Evolutionary conservation across 2,329 filamentous ascomycete species (phyloP).

Genomic region (Periconia sp.): DNA sequence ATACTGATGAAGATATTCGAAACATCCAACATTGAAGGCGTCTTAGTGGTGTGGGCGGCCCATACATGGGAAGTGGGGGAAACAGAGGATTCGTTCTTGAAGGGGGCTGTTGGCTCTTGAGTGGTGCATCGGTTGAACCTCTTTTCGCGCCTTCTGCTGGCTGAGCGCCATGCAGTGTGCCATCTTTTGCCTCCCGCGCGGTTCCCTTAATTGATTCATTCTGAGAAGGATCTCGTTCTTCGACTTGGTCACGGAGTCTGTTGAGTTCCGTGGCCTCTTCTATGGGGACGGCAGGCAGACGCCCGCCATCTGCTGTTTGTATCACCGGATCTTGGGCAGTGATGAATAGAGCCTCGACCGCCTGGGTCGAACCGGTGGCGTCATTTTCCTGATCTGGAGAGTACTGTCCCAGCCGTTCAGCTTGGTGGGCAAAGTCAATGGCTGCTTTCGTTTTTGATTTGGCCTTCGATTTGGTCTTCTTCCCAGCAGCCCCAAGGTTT

Average conservation of each 20-base stretch:
- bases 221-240: constrained; percentile 45
- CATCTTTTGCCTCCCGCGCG: constrained; percentile 50
- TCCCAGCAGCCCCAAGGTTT: constrained; percentile 23
- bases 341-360: constrained; percentile 65
- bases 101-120: constrained; percentile 59
- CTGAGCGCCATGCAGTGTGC: constrained; percentile 47
- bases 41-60: constrained; percentile 71
- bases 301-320: constrained; percentile 68
- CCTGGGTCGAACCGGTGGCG: constrained; percentile 56
- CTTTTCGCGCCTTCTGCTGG: constrained; percentile 41
- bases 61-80: constrained; percentile 82
- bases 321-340: constrained; percentile 77
- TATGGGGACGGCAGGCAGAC: constrained; percentile 72
- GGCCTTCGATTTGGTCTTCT: constrained; percentile 28
- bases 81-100: constrained; percentile 81
- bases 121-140: constrained; percentile 53
- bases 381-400: constrained; percentile 49
- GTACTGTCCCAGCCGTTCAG: constrained; percentile 54
- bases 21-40: constrained; percentile 71
- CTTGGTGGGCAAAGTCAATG: constrained; percentile 66
- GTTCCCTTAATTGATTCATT: constrained; percentile 30
- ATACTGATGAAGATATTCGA: constrained; percentile 70
- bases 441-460: constrained; percentile 49
- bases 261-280: constrained; percentile 76
- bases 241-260: constrained; percentile 60